These are phyloP conservation scores for Aspergillus sclerotiicarbonarius DNA, from an alignment of 495 filamentous ascomycete genomes.

Conservation along the genomic window DNA sequence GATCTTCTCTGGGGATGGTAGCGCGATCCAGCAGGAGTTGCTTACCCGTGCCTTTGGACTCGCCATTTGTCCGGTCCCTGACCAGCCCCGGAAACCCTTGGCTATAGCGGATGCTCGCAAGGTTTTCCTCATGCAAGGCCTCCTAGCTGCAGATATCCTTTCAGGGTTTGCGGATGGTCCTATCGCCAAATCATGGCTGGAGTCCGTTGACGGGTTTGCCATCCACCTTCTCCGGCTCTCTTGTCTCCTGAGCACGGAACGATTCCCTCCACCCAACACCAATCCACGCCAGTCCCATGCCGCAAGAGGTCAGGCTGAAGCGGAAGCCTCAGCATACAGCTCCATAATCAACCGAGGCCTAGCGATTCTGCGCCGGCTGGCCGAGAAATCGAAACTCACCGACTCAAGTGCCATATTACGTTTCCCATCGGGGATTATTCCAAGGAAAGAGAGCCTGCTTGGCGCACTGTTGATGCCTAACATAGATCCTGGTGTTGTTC, in stretches of 20 bases:
- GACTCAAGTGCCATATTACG: constrained; percentile 41
- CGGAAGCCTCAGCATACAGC: constrained; percentile 45
- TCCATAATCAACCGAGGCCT: constrained; percentile 69
- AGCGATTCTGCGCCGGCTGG: constrained; percentile 64
- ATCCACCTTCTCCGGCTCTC: constrained; percentile 72
- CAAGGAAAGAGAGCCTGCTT: constrained; percentile 68
- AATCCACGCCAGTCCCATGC: constrained; percentile 33
- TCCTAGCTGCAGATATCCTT: constrained; percentile 88
- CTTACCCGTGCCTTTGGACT: constrained; percentile 87
- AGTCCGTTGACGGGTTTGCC: constrained; percentile 81
- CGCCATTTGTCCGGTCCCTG: constrained; percentile 80
- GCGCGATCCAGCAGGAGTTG: constrained; percentile 66
- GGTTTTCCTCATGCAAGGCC: constrained; percentile 83
- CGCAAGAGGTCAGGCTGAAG: constrained; percentile 36
- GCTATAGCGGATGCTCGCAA: constrained; percentile 76
- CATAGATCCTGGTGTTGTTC: constrained; percentile 60
- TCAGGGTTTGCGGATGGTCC: constrained; percentile 67
- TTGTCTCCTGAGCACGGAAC: constrained; percentile 64
- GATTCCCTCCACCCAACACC: constrained; percentile 32
- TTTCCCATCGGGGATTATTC: constrained; percentile 64
- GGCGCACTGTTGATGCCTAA: constrained; percentile 63
- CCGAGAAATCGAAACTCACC: constrained; percentile 68
- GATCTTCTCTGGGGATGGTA: constrained; percentile 73
- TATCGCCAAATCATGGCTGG: constrained; percentile 79
- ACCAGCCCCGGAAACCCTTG: constrained; percentile 51